phyloP scores from a whole-genome alignment of 139 green algal species.

The Closterium sp. region DNA sequence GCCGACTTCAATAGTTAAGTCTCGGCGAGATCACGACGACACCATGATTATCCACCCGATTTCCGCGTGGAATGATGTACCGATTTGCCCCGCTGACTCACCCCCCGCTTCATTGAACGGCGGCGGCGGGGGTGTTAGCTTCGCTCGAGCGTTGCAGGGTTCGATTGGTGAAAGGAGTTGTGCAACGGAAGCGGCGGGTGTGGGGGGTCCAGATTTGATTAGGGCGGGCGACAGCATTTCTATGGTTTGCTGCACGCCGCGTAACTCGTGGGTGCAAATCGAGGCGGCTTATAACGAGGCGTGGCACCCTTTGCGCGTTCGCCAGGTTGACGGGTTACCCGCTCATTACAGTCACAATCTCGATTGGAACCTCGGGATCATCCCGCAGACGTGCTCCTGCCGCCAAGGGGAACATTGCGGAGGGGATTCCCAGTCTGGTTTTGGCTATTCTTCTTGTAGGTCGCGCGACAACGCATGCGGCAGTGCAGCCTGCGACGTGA shows the following conservation, averaged over 20 bases:
- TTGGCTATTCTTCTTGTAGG: neutral
- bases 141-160: no score
- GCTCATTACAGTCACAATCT: neutral
- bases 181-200: neutral
- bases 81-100: neutral
- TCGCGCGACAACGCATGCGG: neutral
- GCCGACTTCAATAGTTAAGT: no score
- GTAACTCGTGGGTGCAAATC: neutral
- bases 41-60: neutral
- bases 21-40: no score
- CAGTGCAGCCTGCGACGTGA: neutral
- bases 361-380: conserved; percentile 14
- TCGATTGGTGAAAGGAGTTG: no score
- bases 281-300: neutral
- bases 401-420: neutral
- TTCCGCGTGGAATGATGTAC: neutral
- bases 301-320: neutral
- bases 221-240: neutral
- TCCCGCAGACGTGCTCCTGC: conserved; percentile 18
- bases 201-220: neutral
- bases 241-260: neutral
- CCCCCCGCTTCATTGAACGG: no score
- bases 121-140: neutral
- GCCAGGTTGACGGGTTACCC: neutral
- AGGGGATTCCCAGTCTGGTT: neutral